Evolutionary conservation across 768 basidiomycete species (phyloP), one percentile per base, ranked within the genome.

Genomic region (Trametes cinnabarina): DNA sequence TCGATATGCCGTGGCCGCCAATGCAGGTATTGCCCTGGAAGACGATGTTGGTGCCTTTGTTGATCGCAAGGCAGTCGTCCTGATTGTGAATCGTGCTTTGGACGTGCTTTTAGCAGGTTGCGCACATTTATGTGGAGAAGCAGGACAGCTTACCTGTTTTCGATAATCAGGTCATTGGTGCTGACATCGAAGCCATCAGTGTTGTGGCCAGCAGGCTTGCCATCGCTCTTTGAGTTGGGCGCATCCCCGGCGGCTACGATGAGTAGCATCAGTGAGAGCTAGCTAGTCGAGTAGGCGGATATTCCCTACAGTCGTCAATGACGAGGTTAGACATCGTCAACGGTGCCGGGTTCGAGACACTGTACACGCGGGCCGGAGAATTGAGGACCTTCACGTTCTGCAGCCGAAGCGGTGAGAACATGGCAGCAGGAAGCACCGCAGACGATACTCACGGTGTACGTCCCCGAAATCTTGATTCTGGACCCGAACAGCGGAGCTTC

Each of bases 1-100:
- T 76, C 4, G 83, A 85, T 59, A 86, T 81, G 26, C 87, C 86
- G 47, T 90, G 87, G 3, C 87, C 86, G 25, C 76, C 76, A 3
- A 72, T 69, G 70, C 87, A 88, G 22, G 67, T 67, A 66, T 86
- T 72, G 23, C 79, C 66, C 52, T 72, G 71, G 72, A 87, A 69
- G 51, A 69, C 60, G 40, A 72, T 69, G 63, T 70, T 72, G 47
- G 63, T 66, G 15, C 78, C 78, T 20, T 51, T 55, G 63, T 76
- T 77, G 63, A 81, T 74, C 19, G 87, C 83, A 23, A 88, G 71
- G 65, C 85, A 88, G 63, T 88, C 86, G 57, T 88, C 71, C 51
- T 72, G 71, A 58, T 71, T 71, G 55, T 65, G 61, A 44, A 71
- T 56, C 14, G 53, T 62, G 47, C 61, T 54, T 42, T 35, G 14